Percentiles rank a stretch among this genome's conserved stretches.
These are phyloP conservation scores for Pichia kudriavzevii DNA, from an alignment of 1,139 yeast species.

Conservation along the genomic window DNA sequence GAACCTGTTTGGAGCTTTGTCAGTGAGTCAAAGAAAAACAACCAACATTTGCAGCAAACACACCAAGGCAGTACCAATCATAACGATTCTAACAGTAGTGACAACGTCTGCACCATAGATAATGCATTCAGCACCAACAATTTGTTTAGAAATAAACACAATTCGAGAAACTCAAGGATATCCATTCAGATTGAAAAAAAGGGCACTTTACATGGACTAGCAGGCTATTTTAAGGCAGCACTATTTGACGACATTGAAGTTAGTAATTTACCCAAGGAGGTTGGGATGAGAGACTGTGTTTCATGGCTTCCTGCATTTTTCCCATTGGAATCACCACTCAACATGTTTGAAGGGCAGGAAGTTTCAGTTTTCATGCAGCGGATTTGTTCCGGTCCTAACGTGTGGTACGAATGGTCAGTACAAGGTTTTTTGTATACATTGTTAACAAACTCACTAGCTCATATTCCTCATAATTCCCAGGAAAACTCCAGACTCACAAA, in stretches of 20 bases:
- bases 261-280: slow-evolving; percentile 33
- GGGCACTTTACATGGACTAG: slow-evolving; percentile 60
- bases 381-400: slow-evolving; percentile 31
- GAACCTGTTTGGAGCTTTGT: slow-evolving; percentile 47
- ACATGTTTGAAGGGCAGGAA: slow-evolving; percentile 45
- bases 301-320: slow-evolving; percentile 75
- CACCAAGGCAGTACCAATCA: too few species aligned
- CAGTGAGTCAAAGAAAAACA: slow-evolving; percentile 33
- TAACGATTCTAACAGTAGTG: too few species aligned
- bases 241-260: slow-evolving; percentile 53
- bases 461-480: too few species aligned
- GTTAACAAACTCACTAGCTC: too few species aligned
- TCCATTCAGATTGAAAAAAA: slow-evolving; percentile 30
- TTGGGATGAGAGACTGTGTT: slow-evolving; percentile 23
- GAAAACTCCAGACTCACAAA: too few species aligned
- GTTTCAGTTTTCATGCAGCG: slow-evolving; percentile 42
- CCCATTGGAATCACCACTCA: slow-evolving; percentile 50
- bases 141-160: slow-evolving; percentile 17
- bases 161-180: slow-evolving; percentile 17
- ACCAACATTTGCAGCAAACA: too few species aligned
- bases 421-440: slow-evolving; percentile 42
- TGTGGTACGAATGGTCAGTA: slow-evolving; percentile 73
- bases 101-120: too few species aligned
- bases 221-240: slow-evolving; percentile 66
- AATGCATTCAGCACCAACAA: too few species aligned